phyloP scores from a whole-genome alignment of 805 yeast species.

The Suhomyces canberraensis region DNA sequence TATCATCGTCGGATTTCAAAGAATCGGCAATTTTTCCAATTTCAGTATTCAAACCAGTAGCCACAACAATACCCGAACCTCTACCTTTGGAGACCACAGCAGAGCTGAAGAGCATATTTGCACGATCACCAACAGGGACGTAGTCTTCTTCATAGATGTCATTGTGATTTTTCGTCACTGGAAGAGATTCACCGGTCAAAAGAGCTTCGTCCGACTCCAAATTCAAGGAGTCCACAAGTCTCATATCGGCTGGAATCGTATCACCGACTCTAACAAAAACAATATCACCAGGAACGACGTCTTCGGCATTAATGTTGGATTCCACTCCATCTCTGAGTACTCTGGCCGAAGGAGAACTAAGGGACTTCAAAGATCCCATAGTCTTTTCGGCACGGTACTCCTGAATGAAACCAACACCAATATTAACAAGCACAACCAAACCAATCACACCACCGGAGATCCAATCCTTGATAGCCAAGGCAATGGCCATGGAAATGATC shows the following conservation, averaged over 20 bases:
- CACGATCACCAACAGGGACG: slow-evolving; percentile 36
- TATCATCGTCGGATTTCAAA: slow-evolving; percentile 19
- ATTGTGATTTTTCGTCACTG: slow-evolving; percentile 30
- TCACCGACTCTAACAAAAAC: slow-evolving; percentile 41
- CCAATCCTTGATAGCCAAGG: slow-evolving; percentile 38
- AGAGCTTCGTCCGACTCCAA: slow-evolving; percentile 45
- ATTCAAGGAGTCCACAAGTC: slow-evolving; percentile 32
- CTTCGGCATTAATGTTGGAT: slow-evolving; percentile 35
- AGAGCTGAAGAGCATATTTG: slow-evolving; percentile 33
- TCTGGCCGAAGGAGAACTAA: slow-evolving; percentile 46
- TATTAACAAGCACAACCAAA: slow-evolving; percentile 43
- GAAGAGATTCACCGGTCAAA: slow-evolving; percentile 40
- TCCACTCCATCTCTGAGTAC: slow-evolving; percentile 42
- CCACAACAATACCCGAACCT: slow-evolving; percentile 37
- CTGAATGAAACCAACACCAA: slow-evolving; percentile 49
- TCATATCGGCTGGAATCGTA: slow-evolving; percentile 42
- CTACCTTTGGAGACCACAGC: slow-evolving; percentile 42
- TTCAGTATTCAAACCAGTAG: slow-evolving; percentile 39
- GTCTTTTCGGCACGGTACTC: slow-evolving; percentile 51
- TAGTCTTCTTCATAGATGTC: slow-evolving; percentile 38
- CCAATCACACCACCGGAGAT: slow-evolving; percentile 46
- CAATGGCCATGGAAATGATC: slow-evolving; percentile 35
- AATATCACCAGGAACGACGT: slow-evolving; percentile 45
- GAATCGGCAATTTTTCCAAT: slow-evolving; percentile 41
- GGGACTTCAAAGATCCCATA: slow-evolving; percentile 46